Conservation (phyloP, 164 flowering plant species). For the Chimonanthus praecox region DNA sequence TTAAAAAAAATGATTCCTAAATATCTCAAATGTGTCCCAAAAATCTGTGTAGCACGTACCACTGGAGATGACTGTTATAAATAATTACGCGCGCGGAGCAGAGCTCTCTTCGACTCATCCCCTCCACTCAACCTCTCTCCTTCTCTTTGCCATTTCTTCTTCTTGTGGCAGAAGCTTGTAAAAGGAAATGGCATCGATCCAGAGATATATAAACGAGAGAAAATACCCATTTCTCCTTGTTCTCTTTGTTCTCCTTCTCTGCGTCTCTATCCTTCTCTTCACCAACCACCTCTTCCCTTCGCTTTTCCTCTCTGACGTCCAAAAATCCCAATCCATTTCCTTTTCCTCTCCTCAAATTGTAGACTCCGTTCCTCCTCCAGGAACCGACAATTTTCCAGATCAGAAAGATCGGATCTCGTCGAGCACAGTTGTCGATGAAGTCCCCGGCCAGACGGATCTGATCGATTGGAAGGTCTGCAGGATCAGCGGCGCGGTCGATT, state of each 20-base stretch:
- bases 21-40: no score
- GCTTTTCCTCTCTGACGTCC: constrained; percentile 21
- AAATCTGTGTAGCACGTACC: no score
- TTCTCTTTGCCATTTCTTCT: not conserved
- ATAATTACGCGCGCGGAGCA: no score
- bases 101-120: not conserved
- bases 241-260: constrained; percentile 37
- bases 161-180: not conserved
- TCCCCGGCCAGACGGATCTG: not conserved
- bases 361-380: not conserved
- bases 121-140: not conserved
- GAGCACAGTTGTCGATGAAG: not conserved
- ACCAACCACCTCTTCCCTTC: constrained; percentile 29
- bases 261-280: constrained; percentile 37
- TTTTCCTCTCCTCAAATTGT: not conserved
- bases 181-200: not conserved
- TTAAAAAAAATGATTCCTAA: no score
- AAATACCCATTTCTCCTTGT: constrained; percentile 56
- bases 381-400: not conserved
- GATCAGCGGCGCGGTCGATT: constrained; percentile 52
- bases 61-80: no score
- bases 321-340: constrained; percentile 7
- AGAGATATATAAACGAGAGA: constrained; percentile 3
- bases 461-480: constrained; percentile 51
- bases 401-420: not conserved